These are phyloP conservation scores for Auricularia sp. DNA, from an alignment of 768 basidiomycete genomes.

Conservation along the genomic window DNA sequence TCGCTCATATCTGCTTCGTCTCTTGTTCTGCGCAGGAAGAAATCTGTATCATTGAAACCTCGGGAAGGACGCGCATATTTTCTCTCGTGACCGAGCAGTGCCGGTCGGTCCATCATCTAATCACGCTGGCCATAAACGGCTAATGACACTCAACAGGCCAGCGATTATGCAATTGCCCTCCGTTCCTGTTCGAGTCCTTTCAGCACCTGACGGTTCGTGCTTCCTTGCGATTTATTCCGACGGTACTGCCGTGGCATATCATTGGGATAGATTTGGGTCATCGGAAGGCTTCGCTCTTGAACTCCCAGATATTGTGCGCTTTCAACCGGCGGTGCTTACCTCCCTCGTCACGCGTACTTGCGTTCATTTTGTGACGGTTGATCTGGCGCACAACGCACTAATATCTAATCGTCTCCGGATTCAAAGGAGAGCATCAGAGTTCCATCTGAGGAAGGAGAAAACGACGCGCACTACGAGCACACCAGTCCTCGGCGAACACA, in stretches of 20 bases:
- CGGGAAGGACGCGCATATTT: slow-evolving; percentile 36
- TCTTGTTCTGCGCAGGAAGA: slow-evolving; percentile 36
- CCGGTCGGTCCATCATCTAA: slow-evolving; percentile 26
- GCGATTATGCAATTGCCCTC: slow-evolving; percentile 31
- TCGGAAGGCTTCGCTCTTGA: slow-evolving; percentile 31
- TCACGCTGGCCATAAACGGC: background rate
- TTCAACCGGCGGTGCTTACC: slow-evolving; percentile 24
- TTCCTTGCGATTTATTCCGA: slow-evolving; percentile 27
- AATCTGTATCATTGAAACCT: slow-evolving; percentile 38
- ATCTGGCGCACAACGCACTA: slow-evolving; percentile 22
- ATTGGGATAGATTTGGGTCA: slow-evolving; percentile 49
- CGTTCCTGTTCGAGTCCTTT: slow-evolving; percentile 28
- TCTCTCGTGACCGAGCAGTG: slow-evolving; percentile 46
- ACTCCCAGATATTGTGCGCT: slow-evolving; percentile 18
- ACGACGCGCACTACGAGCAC: background rate
- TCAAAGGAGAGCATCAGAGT: slow-evolving; percentile 45
- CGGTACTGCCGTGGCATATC: slow-evolving; percentile 29
- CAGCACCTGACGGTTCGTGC: slow-evolving; percentile 49
- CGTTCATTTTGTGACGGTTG: slow-evolving; percentile 35
- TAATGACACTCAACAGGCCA: slow-evolving; percentile 25
- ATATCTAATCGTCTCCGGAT: slow-evolving; percentile 41
- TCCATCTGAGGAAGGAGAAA: slow-evolving; percentile 41
- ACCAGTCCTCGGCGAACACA: background rate
- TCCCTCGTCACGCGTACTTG: slow-evolving; percentile 35
- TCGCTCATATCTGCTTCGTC: slow-evolving; percentile 35